Evolutionary conservation across 83 land plant species (phyloP), one percentile per base, ranked within the genome.

Genomic region (Isoetes engelmannii): DNA sequence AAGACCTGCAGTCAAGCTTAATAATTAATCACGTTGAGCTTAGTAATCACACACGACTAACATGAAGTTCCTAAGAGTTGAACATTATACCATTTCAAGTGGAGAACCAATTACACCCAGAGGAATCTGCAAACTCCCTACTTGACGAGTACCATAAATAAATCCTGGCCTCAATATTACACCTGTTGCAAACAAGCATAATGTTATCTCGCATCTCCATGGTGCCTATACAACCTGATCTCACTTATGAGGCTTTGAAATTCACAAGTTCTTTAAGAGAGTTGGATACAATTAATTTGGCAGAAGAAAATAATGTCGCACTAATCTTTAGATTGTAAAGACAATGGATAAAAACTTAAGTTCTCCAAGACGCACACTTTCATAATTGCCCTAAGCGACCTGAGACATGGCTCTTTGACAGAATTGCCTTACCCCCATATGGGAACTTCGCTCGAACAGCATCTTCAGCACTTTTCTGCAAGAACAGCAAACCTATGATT

Each of bases 141-240:
- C 97, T 48, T 76, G 85, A 4, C 98, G 92, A 49, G 84, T 86
- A 17, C 98, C 98, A 79, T 94, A 80, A 21, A 94, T 94, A 67
- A 94, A 94, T 12, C 97, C 92, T n/a, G 98, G 98, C 71, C 90
- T 86, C 18, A 94, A 65, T 50, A 94, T 85, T 1, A 90, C 84
- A 12, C 98, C 98, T 90, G 78, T 51, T 51, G 17, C 55, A 51
- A 12, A 51, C 55, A 51, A 12, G 3, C 13, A 51, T 1, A 50
- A 8, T 28, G 37, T 28, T 28, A 28, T 28, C 37, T 28, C 37
- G 37, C 2, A 28, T 28, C 0, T 28, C 37, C 37, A 28, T 28
- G 37, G 1, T 28, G 37, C 37, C 37, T 28, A 28, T 28, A 28
- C 37, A 28, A 28, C 0, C 37, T 28, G 37, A 28, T 28, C 37